Evolutionary conservation across 192 early-diverging fungal genomes (phyloP), one percentile per base, ranked within the genome.

Genomic region (Coemansia sp.): DNA sequence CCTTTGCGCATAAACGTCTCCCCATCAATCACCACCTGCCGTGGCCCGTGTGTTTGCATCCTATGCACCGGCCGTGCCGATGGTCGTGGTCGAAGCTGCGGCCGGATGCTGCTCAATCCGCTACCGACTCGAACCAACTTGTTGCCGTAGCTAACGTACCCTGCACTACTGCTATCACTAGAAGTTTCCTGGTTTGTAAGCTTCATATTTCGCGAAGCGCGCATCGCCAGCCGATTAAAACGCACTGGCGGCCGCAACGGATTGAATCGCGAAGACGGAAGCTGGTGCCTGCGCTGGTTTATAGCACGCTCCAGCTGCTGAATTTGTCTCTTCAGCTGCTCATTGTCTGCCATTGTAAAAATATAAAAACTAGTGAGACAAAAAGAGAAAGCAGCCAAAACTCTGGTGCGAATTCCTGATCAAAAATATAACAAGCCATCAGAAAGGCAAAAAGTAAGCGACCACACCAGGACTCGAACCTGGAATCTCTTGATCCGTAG

Each of bases 401-500:
- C 43, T 15, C 15, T n/a, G 14, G 43, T 5, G 43, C 2, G 15
- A 47, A n/a, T 5, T 47, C 15, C 0, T 5, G 15, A 17, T 12
- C 43, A 47, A 47, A 49, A 49, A 49, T 19, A 21, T 7, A 49
- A 21, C 7, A 17, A 22, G 48, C 15, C n/a, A 19, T 49, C 5
- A 5, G 0, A 49, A 21, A 49, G 5, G 19, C 48, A 59, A 61
- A 60, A 63, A 75, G 23, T 29, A 47, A 63, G 38, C 68, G 75
- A 78, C 52, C 75, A 43, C 66, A 57, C 69, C 75, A 73, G 70
- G 75, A 67, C 62, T 78, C 70, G 75, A 78, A 78, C 75, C 70
- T 73, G 75, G 70, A 78, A 78, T 78, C 75, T 60, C 67, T 73
- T 72, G 75, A 73, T 78, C 67, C 75, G 75, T 72, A 78, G 76